Evolutionary conservation across 306 rosid genomes (phyloP), one percentile per base, ranked within the genome.

Genomic region (Quercus wislizeni): DNA sequence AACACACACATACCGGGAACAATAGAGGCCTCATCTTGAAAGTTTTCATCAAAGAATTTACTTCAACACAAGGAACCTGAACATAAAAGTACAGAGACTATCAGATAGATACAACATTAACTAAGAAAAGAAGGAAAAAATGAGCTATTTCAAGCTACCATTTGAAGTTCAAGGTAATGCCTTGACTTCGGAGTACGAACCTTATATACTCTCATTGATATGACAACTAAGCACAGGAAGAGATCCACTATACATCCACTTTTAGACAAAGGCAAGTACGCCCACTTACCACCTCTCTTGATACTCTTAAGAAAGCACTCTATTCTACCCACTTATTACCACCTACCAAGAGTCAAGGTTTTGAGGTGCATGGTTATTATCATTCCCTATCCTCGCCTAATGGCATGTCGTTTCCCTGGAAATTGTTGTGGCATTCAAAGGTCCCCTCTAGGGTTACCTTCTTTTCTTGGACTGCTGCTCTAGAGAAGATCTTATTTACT

Each of bases 51-150:
- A 95, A 82, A 63, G 96, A 82, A 88, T 95, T 95, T 79, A 90
- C 98, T 89, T 95, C 99, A 76, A 95, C 97, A 13, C 89, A 80
- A 61, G 94, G 91, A 83, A 92, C 99, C 99, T 95, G 90, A 85
- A 83, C 67, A 79, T 62, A 79, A 73, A 63, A 87, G 73, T 30
- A 31, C 63, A 73, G 51, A 81, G 67, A 88, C 74, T 57, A 82
- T 28, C 38, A 78, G 78, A 56, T 62, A 55, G 59, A 51, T 55
- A 72, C 64, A 18, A 59, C 63, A 71, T 15, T 12, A 52, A 57
- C 25, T n/a, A 63, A 54, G 19, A 55, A 76, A 43, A 51, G 14
- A 49, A 5, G 21, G 71, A 28, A 2, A 33, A 25, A 19, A 68
- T n/a, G 55, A 58, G 46, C 64, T 18, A 49, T 57, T 69, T 75